Base-by-base conservation (phyloP, 306 rosid genomes). In the Alnus rubra region DNA sequence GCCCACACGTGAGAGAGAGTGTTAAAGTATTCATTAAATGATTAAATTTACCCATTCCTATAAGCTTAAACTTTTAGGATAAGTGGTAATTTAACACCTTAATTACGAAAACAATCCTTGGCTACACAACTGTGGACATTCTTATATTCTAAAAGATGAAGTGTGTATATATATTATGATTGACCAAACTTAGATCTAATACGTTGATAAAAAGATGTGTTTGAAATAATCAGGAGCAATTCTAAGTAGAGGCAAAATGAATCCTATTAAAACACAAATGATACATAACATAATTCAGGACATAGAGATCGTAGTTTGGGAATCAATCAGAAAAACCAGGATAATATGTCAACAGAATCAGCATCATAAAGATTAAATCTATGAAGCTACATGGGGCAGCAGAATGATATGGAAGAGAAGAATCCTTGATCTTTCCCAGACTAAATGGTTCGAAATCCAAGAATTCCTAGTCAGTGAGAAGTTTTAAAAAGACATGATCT, bases 271-370 rank as follows among this genome's bases (percentile, higher is more conserved):
- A 39, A n/a, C 48, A 64, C 8, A 67, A 64, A 64, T 64, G 11
- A 35, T 33, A 64, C 10, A 16, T 67, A 16, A 39, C 39, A 13
- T 67, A 42, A 67, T 67, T 67, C 72, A 16, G 51, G 51, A n/a
- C 72, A 67, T 23, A 28, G 65, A 28, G 35, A 59, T 28, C 1
- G 15, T n/a, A 16, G 51, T 39, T 8, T 42, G 30, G 48, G 8
- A 39, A 42, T 42, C 72, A 67, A 42, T 39, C 71, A 65, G 50
- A 65, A 65, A 58, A 15, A 67, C 33, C 72, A 67, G 50, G 50
- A 67, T 14, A 63, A 35, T 23, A 23, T 23, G 28, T 23, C 28
- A 23, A 4, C 11, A 62, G 69, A 63, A 62, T n/a, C 62, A 48
- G 3, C 45, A 5, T 6, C 9, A 1, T 3, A 48, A 45, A 30